Evolutionary conservation across 306 rosid genomes (phyloP), one percentile per base, ranked within the genome.

Genomic region (Sindora glabra): DNA sequence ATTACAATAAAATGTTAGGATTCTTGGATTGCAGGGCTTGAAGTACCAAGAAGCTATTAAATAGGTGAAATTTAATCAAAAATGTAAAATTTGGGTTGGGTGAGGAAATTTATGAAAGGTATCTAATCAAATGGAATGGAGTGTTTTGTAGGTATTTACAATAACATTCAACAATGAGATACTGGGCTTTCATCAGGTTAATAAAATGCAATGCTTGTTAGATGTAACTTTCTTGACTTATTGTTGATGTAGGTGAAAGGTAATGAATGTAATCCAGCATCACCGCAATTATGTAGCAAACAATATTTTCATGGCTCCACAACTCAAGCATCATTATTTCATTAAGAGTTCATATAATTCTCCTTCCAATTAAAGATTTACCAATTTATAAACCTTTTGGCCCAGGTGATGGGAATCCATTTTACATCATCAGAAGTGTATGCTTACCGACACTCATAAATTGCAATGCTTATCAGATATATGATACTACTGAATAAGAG

Each of bases 341-440:
- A 38, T 47, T 26, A 19, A 53, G 12, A 53, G 19, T 54, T 61
- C 34, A 10, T 0, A 21, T 12, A 7, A 24, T 46, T 7, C 3
- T 48, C 9, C 8, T 30, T 38, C 21, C 21, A 14, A 27, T 9
- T 38, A 7, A 38, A 22, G 3, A 9, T 23, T 3, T 39, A 25
- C 37, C 5, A 5, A 40, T 39, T 57, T 39, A 13, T 24, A 56
- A 54, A 66, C 70, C 46, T 25, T 65, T 71, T 79, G 68, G 50
- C 56, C 44, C 78, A 80, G 95, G 89, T 80, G 54, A 85, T 86
- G 14, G 95, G 95, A 73, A 86, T 89, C 57, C 89, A 82, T 58
- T 86, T 82, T 65, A 80, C 95, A 86, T 78, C 95, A 86, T 73
- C 95, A 86, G 21, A 86, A 86, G 76, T 86, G 89, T 62, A 83